Evolutionary conservation across 1,139 yeast genomes (phyloP), one percentile per base, ranked within the genome.

Genomic region (Hanseniaspora sp.): DNA sequence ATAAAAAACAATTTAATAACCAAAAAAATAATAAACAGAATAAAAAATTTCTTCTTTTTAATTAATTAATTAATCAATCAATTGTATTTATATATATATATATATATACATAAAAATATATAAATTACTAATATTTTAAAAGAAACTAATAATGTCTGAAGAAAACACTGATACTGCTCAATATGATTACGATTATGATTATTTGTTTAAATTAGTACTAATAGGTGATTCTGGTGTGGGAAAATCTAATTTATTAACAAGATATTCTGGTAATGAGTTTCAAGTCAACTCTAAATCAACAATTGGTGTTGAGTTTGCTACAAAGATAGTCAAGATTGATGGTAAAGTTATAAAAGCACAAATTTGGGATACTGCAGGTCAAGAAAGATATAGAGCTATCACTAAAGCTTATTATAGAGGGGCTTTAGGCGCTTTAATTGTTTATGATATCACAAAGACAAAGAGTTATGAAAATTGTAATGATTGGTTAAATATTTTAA

Each of bases 291-390:
- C 95, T 44, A 83, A 94, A 69, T 84, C 95, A 54, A 92, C 98
- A 30, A 94, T 92, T 64, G 98, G 98, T 52, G 98, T 92, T 49
- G 98, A 94, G 69, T 94, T 92, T 74, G 97, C 97, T 48, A 94
- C 97, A 41, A 79, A 96, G 69, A 90, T 97, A 2, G 81, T 92
- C 56, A 95, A 86, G 64, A 90, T 92, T 56, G 97, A 92, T 64
- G 95, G 95, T 57, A 92, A 90, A 71, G 78, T 95, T 66, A 88
- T 94, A 65, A 92, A 92, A 71, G 96, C 97, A 8, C 98, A 94
- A 70, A 88, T 92, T 66, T 92, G 98, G 98, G 98, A 92, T 69
- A 92, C 98, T 33, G 98, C 98, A 1, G 98, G 98, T 57, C 98
- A 92, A 74, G 98, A 92, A 71, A 80, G 98, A 67, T 92, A 92